Conservation (phyloP, 495 filamentous ascomycete genomes). For the Glarea lozoyensis region DNA sequence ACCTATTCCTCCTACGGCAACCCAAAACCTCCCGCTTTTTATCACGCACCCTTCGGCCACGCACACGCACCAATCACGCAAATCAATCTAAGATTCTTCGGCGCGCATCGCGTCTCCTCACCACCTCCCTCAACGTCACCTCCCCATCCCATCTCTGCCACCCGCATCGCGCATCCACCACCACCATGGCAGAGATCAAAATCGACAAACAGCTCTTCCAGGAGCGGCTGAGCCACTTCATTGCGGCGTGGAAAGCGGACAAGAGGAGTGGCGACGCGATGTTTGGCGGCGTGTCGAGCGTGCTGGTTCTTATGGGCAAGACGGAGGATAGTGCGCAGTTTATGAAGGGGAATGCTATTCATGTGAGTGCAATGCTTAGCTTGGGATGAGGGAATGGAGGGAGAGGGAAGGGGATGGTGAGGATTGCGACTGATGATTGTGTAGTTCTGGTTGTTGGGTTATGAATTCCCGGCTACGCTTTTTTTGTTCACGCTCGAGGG, state of each 20-base stretch:
- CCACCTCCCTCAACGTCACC: neutral
- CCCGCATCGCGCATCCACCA: neutral
- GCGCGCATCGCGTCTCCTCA: neutral
- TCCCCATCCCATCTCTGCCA: neutral
- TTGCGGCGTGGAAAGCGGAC: constrained; percentile 89
- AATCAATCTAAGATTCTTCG: neutral
- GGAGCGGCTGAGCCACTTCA: constrained; percentile 77
- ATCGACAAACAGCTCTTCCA: constrained; percentile 91
- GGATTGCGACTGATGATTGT: too few relatives aligned
- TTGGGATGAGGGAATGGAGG: neutral
- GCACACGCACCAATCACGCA: too few relatives aligned
- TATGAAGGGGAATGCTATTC: constrained; percentile 90
- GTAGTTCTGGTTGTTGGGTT: constrained; percentile 96
- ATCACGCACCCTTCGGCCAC: too few relatives aligned
- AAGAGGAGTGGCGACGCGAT: constrained; percentile 73
- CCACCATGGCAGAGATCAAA: constrained; percentile 54
- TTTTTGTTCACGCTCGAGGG: constrained; percentile 83
- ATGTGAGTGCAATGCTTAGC: constrained; percentile 49
- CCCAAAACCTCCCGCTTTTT: too few relatives aligned
- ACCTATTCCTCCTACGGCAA: too few relatives aligned
- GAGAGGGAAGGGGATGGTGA: too few relatives aligned
- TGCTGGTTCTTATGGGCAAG: constrained; percentile 88
- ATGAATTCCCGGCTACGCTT: constrained; percentile 94
- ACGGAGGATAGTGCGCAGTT: constrained; percentile 76
- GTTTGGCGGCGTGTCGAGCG: constrained; percentile 76